Percentiles rank a stretch among this genome's conserved stretches.
Conservation (phyloP, 1,284 basidiomycete genomes). For the Malassezia nana region DNA sequence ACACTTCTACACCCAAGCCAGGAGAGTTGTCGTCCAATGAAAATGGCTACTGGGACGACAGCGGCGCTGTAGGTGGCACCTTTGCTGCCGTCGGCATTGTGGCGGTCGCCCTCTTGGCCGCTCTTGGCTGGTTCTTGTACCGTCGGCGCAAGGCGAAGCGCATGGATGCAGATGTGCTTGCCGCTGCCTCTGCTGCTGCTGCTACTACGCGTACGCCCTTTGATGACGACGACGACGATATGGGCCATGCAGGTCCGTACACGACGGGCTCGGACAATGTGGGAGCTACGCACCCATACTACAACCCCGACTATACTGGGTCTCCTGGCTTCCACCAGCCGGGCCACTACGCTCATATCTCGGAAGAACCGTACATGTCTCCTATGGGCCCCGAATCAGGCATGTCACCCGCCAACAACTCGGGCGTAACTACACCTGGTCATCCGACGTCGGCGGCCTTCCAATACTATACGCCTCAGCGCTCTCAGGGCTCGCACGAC, state of each 20-base stretch:
- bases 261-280: not conserved
- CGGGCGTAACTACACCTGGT: not conserved
- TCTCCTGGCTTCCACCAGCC: constrained; percentile 14
- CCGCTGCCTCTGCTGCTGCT: constrained; percentile 43
- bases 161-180: constrained; percentile 47
- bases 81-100: constrained; percentile 46
- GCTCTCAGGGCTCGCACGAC: not conserved
- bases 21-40: not conserved
- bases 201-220: constrained; percentile 45
- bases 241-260: constrained; percentile 16
- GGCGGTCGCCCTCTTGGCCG: constrained; percentile 27
- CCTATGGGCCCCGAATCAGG: not conserved
- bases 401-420: not conserved
- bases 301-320: not conserved
- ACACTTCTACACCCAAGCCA: constrained; percentile 20
- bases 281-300: not conserved
- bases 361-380: not conserved
- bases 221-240: constrained; percentile 46
- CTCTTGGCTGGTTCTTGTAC: constrained; percentile 35
- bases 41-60: constrained; percentile 36
- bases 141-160: constrained; percentile 37
- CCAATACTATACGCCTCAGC: constrained; percentile 3
- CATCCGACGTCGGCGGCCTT: not conserved
- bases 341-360: not conserved
- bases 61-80: constrained; percentile 43